Conservation (phyloP, 2,329 filamentous ascomycete genomes). For the Sphaerulina vaccinii region DNA sequence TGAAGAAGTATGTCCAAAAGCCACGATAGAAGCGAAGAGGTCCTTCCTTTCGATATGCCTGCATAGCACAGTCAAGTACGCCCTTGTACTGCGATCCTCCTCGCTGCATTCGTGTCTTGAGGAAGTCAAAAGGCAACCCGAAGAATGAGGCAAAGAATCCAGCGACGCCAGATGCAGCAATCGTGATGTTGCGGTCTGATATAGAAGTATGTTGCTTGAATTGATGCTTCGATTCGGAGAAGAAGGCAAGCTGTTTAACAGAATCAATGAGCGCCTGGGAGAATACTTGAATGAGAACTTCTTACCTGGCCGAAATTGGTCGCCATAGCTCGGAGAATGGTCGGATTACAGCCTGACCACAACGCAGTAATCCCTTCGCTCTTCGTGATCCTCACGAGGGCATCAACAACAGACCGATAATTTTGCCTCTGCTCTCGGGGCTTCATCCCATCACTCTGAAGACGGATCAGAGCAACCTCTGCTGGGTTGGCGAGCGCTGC, state of each 20-base stretch:
- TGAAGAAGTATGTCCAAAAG: constrained; percentile 83
- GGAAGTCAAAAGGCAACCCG: constrained; percentile 92
- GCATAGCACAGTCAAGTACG: constrained; percentile 83
- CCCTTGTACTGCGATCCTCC: constrained; percentile 80
- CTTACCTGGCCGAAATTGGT: constrained; percentile 73
- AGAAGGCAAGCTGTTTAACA: constrained; percentile 77
- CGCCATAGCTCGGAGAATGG: constrained; percentile 91
- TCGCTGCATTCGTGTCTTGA: constrained; percentile 95
- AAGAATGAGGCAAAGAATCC: constrained; percentile 97
- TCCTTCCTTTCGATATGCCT: constrained; percentile 84
- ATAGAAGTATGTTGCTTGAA: constrained; percentile 67
- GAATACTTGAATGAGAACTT: not conserved
- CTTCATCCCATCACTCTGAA: constrained; percentile 94
- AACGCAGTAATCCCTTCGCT: constrained; percentile 76
- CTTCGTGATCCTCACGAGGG: constrained; percentile 75
- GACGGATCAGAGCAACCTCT: constrained; percentile 90
- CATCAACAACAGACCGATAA: constrained; percentile 88
- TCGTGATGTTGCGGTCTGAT: constrained; percentile 64
- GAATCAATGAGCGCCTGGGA: too few species aligned
- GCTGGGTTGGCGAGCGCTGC: constrained; percentile 94
- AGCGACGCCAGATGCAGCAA: constrained; percentile 81
- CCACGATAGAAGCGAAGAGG: constrained; percentile 87
- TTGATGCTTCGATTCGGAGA: constrained; percentile 89
- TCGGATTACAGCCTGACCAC: constrained; percentile 87
- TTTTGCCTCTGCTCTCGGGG: constrained; percentile 80